Evolutionary conservation across 371 early-diverging fungal genomes (phyloP), one percentile per base, ranked within the genome.

Genomic region (Mucor mucedo): DNA sequence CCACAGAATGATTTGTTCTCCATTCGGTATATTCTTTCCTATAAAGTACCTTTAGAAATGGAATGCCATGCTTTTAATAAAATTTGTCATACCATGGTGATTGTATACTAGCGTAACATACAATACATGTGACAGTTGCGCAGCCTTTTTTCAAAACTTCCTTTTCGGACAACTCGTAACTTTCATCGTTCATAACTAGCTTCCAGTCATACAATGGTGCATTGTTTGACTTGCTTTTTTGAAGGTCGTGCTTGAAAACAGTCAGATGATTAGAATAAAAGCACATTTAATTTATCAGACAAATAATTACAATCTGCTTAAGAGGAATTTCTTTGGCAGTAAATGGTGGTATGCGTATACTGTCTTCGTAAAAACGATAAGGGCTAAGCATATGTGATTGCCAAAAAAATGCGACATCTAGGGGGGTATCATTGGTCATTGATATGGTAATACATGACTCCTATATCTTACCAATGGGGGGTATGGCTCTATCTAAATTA

Each of bases 341-440:
- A 41, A 45, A 28, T 27, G 21, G 48, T 6, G 1, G 21, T 5
- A 21, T 7, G 2, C 48, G 16, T 11, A 21, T 9, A 7, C 27
- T 28, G 29, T 67, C 67, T 42, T 67, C 67, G 9, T 38, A 52
- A 53, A 54, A 67, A 10, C 67, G 57, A 5, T 57, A 45, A 8
- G 67, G 67, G 21, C 63, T 63, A 28, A 67, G 57, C 56, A 67
- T 48, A 49, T 67, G 67, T 14, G 67, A 62, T 21, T 67, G 67
- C 67, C 67, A 67, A 21, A 55, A 52, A 29, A 64, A 67, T 7
- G 67, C 67, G 7, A 66, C 30, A 40, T 66, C 67, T 66, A 7
- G 21, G 21, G 21, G 21, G 21, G 21, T 21, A 21, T 21, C 1
- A 21, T 21, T 21, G 21, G 21, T 21, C 21, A 21, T 21, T 21